These are phyloP conservation scores for Ajuga chamaepitys DNA, from an alignment of 257 asterid species.

Conservation along the genomic window DNA sequence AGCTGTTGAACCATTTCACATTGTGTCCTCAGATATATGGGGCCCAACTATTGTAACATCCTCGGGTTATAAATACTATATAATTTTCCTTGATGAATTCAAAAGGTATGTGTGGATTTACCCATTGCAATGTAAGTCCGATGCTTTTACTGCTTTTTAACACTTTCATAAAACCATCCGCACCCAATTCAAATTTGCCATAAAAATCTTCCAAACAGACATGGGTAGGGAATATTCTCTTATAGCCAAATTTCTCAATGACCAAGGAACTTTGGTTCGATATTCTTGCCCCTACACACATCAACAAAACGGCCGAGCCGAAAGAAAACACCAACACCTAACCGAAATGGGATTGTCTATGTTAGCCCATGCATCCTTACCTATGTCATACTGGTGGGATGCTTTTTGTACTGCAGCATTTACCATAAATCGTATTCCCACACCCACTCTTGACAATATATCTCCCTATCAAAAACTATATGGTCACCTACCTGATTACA, in stretches of 20 bases:
- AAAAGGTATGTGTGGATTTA: background rate
- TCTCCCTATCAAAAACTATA: background rate
- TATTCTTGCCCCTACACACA: background rate
- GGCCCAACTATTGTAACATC: background rate
- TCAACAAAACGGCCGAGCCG: background rate
- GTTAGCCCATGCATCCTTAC: background rate
- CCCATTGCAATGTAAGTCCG: background rate
- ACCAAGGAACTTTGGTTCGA: too few species aligned
- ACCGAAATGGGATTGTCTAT: rapidly evolving
- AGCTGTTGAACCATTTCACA: background rate
- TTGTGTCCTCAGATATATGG: background rate
- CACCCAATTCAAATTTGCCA: too few species aligned
- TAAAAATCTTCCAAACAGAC: too few species aligned
- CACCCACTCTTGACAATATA: background rate
- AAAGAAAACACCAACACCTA: background rate
- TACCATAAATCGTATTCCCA: background rate
- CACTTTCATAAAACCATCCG: too few species aligned
- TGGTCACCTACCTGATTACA: background rate
- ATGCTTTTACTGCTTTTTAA: too few species aligned
- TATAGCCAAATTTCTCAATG: too few species aligned
- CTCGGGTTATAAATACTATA: background rate
- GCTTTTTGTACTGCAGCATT: background rate
- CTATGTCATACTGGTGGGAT: background rate
- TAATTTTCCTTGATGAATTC: background rate
- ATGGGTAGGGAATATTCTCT: too few species aligned